Percentiles rank a stretch among this genome's conserved stretches.
phyloP scores from a whole-genome alignment of 148 eudicot species.

The Rhododendron simsii region DNA sequence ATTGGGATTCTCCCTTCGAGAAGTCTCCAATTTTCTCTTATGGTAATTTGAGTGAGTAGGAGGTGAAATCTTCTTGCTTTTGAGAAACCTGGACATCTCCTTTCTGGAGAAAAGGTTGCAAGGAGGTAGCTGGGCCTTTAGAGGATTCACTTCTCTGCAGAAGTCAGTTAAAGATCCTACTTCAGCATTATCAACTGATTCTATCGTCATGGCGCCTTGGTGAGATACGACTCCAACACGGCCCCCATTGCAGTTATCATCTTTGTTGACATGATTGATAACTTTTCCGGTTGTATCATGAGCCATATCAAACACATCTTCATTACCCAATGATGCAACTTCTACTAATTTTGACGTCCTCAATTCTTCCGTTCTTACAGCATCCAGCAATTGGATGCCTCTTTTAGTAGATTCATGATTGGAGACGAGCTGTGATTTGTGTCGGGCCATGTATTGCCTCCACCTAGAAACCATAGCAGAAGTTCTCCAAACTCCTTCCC shows the following conservation, averaged over 20 bases:
- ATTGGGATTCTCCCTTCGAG: slow-evolving; percentile 25
- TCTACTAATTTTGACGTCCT: slow-evolving; percentile 16
- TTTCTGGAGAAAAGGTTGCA: slow-evolving; percentile 60
- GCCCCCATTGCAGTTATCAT: slow-evolving; percentile 30
- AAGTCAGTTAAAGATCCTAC: slow-evolving; percentile 10
- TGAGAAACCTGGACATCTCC: slow-evolving; percentile 66
- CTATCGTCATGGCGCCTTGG: slow-evolving; percentile 6
- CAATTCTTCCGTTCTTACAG: slow-evolving; percentile 14
- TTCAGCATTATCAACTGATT: slow-evolving; percentile 6
- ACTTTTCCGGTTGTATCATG: slow-evolving; percentile 14
- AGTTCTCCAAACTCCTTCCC: slow-evolving; percentile 89
- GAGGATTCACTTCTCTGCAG: slow-evolving; percentile 45
- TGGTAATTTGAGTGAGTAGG: slow-evolving; percentile 31
- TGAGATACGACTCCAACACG: slow-evolving; percentile 13
- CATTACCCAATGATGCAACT: slow-evolving; percentile 21
- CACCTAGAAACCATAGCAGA: slow-evolving; percentile 89
- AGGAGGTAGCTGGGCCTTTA: slow-evolving; percentile 77
- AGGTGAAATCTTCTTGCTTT: slow-evolving; percentile 53
- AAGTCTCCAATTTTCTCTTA: slow-evolving; percentile 34
- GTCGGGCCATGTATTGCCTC: slow-evolving; percentile 64
- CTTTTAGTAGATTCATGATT: slow-evolving; percentile 19
- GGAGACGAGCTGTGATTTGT: slow-evolving; percentile 29
- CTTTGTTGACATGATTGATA: slow-evolving; percentile 19
- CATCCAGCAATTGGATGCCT: slow-evolving; percentile 17
- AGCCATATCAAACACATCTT: slow-evolving; percentile 15